Evolutionary conservation across 495 filamentous ascomycete species (phyloP).

Genomic region (Bathelium albidoporum): DNA sequence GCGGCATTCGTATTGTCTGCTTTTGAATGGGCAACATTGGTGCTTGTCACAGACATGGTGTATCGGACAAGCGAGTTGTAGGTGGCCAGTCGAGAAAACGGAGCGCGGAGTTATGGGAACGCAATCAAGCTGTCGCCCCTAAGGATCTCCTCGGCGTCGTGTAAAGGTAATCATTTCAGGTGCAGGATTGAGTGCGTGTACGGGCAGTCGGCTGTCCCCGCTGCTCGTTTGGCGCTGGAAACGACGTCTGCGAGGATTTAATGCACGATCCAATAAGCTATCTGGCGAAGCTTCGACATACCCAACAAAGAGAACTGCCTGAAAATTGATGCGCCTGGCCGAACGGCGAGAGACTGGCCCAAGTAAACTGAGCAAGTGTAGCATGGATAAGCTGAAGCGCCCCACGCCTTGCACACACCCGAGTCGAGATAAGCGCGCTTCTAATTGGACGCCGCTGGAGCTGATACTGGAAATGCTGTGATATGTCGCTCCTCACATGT

Average conservation of each 20-base stretch:
- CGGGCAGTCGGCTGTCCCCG: not conserved
- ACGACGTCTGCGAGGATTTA: not conserved
- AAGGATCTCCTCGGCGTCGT: not conserved
- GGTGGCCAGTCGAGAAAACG: not conserved
- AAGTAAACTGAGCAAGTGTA: not conserved
- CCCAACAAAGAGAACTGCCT: not conserved
- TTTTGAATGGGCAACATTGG: not conserved
- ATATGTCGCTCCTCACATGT: not conserved
- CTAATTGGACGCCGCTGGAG: not conserved
- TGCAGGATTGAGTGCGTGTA: not conserved
- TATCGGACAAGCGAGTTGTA: not conserved
- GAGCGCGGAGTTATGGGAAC: not conserved
- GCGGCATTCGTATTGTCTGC: not conserved
- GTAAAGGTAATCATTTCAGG: not conserved
- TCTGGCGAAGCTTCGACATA: not conserved
- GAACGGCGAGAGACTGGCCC: not conserved
- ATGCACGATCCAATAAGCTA: not conserved
- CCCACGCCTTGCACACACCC: not conserved
- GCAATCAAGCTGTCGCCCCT: not conserved
- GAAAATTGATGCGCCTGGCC: not conserved
- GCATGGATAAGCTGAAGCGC: conserved; percentile 4
- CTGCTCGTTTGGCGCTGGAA: not conserved
- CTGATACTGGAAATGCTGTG: not conserved
- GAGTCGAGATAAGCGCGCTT: not conserved
- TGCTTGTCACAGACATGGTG: conserved; percentile 4